Conservation (phyloP, 805 yeast genomes). For the Cyberlindnera japonica region DNA sequence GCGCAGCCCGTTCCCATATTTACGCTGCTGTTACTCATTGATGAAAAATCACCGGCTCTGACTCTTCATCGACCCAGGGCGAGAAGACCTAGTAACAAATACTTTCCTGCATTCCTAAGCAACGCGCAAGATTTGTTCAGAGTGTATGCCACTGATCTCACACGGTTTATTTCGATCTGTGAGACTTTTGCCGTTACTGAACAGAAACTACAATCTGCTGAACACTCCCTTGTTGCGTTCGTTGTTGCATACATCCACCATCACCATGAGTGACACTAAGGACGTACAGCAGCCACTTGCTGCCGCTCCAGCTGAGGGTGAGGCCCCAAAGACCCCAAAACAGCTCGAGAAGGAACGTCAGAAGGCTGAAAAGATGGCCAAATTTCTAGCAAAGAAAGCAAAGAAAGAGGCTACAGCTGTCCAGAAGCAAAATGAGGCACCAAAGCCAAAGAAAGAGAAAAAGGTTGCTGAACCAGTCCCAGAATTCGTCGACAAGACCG, state of each 20-base stretch:
- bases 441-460: constrained; percentile 64
- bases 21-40: not conserved
- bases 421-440: constrained; percentile 32
- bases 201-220: constrained; percentile 1
- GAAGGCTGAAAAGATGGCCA: constrained; percentile 83
- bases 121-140: not conserved
- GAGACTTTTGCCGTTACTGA: constrained; percentile 11
- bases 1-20: constrained; percentile 4
- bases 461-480: constrained; percentile 73
- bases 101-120: too few relatives aligned
- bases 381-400: constrained; percentile 79
- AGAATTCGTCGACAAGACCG: constrained; percentile 81
- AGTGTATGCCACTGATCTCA: constrained; percentile 14
- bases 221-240: not conserved
- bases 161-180: constrained; percentile 3
- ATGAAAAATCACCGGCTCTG: constrained; percentile 2
- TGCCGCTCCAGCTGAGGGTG: constrained; percentile 26
- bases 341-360: constrained; percentile 83
- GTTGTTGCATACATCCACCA: constrained; percentile 4
- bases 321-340: constrained; percentile 58
- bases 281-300: constrained; percentile 14
- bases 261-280: constrained; percentile 14
- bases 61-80: constrained; percentile 5
- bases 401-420: constrained; percentile 63
- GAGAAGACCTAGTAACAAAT: too few relatives aligned